Evolutionary conservation across 441 rosid species (phyloP), one percentile per base, ranked within the genome.

Genomic region (Euphorbia celastroides): DNA sequence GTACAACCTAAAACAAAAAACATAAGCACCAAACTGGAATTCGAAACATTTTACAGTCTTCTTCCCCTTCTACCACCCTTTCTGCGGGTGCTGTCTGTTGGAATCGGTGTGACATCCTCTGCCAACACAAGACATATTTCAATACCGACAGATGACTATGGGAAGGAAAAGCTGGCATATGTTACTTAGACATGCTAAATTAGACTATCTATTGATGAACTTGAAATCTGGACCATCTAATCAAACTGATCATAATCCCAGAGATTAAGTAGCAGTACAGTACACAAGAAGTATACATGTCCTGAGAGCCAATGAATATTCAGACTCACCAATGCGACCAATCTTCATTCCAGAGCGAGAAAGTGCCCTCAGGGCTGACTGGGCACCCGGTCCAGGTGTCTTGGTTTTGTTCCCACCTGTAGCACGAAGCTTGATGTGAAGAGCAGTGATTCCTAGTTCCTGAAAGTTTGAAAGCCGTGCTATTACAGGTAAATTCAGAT

Each of bases 331-430:
- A 16, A 92, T 89, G 67, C 94, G 92, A 41, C 94, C 92, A 66
- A 92, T 89, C 80, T 84, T 87, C 97, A 89, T 89, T 68, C 94
- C 92, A 48, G 95, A 85, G 73, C 92, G 96, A 66, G 96, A 93
- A 73, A 89, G 87, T 0, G 97, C 97, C 74, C 92, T 79, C 19
- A 89, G 86, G 38, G 96, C 90, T 31, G 96, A 87, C 75, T 91
- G 93, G 50, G 96, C 97, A 69, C 97, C 97, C 6, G 96, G 97
- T 31, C 96, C 96, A 72, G 96, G 96, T 22, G 96, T 88, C 77
- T 88, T 90, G 19, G 93, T 88, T 72, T 90, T 90, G 81, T 90
- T 90, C 26, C 93, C 96, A 23, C 97, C 96, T 5, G 92, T 92
- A 25, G 96, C 96, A 62, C 94, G 94, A 13, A 92, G 92, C 85